These are phyloP conservation scores for Candida labiduridarum DNA, from an alignment of 1,139 yeast species.

Conservation along the genomic window DNA sequence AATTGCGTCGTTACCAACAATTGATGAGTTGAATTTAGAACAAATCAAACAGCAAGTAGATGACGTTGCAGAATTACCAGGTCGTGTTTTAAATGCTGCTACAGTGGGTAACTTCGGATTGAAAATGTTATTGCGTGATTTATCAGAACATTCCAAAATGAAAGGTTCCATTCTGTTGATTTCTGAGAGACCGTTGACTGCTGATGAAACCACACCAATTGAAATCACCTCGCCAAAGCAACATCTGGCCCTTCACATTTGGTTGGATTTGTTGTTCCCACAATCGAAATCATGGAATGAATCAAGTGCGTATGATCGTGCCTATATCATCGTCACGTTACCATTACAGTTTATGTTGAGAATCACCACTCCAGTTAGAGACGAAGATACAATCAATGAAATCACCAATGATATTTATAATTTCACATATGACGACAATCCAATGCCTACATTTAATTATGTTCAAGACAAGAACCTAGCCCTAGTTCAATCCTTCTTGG, in stretches of 20 bases:
- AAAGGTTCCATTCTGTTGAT: conserved; percentile 14
- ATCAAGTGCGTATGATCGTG: conserved; percentile 12
- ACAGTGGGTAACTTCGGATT: conserved; percentile 37
- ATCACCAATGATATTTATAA: conserved; percentile 6
- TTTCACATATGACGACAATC: neutral
- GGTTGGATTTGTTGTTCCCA: conserved; percentile 26
- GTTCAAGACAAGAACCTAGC: conserved; percentile 17
- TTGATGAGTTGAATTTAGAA: conserved; percentile 29
- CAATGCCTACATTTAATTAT: conserved; percentile 16
- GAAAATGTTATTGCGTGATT: conserved; percentile 34
- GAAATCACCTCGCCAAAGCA: neutral
- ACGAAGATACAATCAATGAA: conserved; percentile 16
- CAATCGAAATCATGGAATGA: conserved; percentile 15
- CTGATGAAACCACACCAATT: conserved; percentile 11
- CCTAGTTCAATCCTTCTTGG: conserved; percentile 22
- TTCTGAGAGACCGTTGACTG: conserved; percentile 20
- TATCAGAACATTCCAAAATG: conserved; percentile 29
- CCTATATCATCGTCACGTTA: conserved; percentile 32
- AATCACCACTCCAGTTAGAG: conserved; percentile 52
- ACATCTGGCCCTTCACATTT: neutral
- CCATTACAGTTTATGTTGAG: conserved; percentile 50
- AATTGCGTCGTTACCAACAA: conserved; percentile 32
- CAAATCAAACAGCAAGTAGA: conserved; percentile 25
- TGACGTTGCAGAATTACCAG: conserved; percentile 17
- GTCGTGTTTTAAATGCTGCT: conserved; percentile 15